Conservation (phyloP, 495 filamentous ascomycete genomes). For the Endocarpon pusillum region DNA sequence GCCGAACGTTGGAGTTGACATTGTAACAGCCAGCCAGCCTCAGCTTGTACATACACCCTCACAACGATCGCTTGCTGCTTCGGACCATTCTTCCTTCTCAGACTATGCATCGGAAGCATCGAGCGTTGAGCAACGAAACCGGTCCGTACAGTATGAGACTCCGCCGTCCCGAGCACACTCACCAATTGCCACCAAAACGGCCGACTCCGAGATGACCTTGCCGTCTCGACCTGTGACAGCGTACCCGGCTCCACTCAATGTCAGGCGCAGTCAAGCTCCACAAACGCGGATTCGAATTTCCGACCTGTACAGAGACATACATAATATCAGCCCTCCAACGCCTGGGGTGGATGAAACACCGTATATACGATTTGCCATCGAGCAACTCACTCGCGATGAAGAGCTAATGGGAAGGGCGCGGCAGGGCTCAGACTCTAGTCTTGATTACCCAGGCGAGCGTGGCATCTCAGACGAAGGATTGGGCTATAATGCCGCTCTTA, state of each 20-base stretch:
- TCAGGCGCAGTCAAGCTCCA: slow-evolving; percentile 17
- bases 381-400: slow-evolving; percentile 53
- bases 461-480: slow-evolving; percentile 33
- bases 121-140: slow-evolving; percentile 29
- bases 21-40: slow-evolving; percentile 29
- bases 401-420: slow-evolving; percentile 23
- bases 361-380: slow-evolving; percentile 56
- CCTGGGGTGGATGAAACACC: slow-evolving; percentile 50
- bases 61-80: slow-evolving; percentile 43
- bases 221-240: slow-evolving; percentile 14
- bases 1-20: slow-evolving; percentile 5
- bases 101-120: slow-evolving; percentile 29
- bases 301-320: slow-evolving; percentile 12
- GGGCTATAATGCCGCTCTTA: slow-evolving; percentile 26
- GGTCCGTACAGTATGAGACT: slow-evolving; percentile 33
- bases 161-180: slow-evolving; percentile 22
- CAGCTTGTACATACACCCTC: slow-evolving; percentile 36
- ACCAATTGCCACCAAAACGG: slow-evolving; percentile 10
- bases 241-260: too few relatives aligned
- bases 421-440: slow-evolving; percentile 20
- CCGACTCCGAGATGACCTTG: slow-evolving; percentile 19
- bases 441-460: slow-evolving; percentile 29
- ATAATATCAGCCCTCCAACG: slow-evolving; percentile 31
- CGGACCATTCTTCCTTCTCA: slow-evolving; percentile 50
- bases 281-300: slow-evolving; percentile 8